Conservation (phyloP, 768 basidiomycete species). For the Hygrophorus pudorinus region DNA sequence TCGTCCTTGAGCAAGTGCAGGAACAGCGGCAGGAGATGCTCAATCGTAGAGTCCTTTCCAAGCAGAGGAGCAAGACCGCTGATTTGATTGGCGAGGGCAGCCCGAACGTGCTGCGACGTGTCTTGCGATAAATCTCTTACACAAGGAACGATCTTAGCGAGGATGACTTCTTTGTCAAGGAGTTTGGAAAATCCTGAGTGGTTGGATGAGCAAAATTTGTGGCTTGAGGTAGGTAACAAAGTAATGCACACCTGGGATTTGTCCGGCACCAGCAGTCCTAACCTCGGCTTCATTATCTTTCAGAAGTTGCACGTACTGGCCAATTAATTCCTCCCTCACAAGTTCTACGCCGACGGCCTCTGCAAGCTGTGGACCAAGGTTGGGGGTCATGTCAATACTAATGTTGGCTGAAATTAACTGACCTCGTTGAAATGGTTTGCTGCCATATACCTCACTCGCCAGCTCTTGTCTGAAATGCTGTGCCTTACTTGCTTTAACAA, state of each 20-base stretch:
- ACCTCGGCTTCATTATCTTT: conserved; percentile 99
- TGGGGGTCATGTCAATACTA: background rate
- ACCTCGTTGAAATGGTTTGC: conserved; percentile 96
- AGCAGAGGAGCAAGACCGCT: conserved; percentile 92
- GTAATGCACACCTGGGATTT: conserved; percentile 77
- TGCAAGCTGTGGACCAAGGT: conserved; percentile 50
- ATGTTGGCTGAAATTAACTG: background rate
- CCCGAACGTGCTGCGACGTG: conserved; percentile 92
- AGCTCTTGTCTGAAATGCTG: conserved; percentile 91
- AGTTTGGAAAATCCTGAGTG: conserved; percentile 83
- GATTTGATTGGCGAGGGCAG: conserved; percentile 92
- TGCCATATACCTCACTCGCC: conserved; percentile 98
- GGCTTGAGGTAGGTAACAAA: conserved; percentile 3
- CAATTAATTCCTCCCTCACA: conserved; percentile 88
- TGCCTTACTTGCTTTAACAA: conserved; percentile 80
- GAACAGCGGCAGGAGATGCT: conserved; percentile 94
- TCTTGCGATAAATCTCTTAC: conserved; percentile 92
- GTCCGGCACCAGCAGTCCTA: conserved; percentile 89
- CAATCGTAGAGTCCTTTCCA: conserved; percentile 88
- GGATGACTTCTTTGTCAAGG: conserved; percentile 87
- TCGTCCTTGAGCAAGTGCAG: conserved; percentile 96
- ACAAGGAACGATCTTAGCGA: conserved; percentile 87
- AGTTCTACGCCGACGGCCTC: conserved; percentile 84
- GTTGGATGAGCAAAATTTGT: conserved; percentile 2
- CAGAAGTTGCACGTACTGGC: conserved; percentile 84